Evolutionary conservation across 495 filamentous ascomycete genomes (phyloP), one percentile per base, ranked within the genome.

Genomic region (Parathielavia appendiculata): DNA sequence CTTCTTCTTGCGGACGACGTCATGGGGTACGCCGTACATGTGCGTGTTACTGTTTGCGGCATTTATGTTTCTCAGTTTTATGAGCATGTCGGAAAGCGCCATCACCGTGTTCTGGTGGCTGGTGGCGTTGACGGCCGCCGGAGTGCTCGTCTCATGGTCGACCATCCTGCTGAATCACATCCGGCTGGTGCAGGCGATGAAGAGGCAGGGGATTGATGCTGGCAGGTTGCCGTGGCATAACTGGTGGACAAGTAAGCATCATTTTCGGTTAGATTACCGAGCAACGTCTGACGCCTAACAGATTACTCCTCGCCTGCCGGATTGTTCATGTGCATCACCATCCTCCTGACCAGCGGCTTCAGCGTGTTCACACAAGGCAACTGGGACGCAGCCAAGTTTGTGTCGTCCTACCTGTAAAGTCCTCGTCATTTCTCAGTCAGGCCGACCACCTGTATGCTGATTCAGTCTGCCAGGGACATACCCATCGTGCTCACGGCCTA

Each of bases 71-170:
- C 66, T 86, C n/a, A 79, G 81, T 32, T 86, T 82, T 57, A 79
- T 86, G 72, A 81, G 75, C 53, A 70, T 85, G 6, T 79, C 77
- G 9, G 74, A 77, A 12, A 68, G 71, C n/a, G 83, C 82, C 1
- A 67, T 81, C 40, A 80, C 76, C 0, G 84, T 83, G 5, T 86
- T 87, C 65, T 79, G 69, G 60, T 87, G 82, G 83, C 69, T 87
- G 23, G 76, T 84, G 6, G 73, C 79, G 38, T 56, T 86, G 60
- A 82, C 79, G 0, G 76, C 82, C 0, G 76, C 77, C 20, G 80
- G 79, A 1, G 77, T 80, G 2, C 64, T 85, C 43, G 69, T 86
- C 16, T 81, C 76, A 0, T 86, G 82, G 83, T 70, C 68, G 3
- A 64, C 67, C 4, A 78, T 81, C 40, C 57, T 75, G 19, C 34